These are phyloP conservation scores for Saccharomycopsis sp. DNA, from an alignment of 805 yeast genomes.

Conservation along the genomic window DNA sequence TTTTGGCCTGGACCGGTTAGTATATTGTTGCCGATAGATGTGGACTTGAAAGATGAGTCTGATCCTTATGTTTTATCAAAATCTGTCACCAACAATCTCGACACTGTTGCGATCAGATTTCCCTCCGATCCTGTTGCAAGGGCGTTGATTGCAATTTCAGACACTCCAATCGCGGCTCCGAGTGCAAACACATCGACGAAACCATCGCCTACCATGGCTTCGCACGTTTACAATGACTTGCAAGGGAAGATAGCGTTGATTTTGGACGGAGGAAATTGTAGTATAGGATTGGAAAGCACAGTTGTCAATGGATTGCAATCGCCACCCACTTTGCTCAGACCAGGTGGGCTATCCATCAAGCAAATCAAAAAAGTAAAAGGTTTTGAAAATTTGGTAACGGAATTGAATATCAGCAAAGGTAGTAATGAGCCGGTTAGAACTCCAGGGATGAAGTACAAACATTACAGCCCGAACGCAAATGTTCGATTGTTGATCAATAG, in stretches of 20 bases:
- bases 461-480: slow-evolving; percentile 84
- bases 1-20: slow-evolving; percentile 98
- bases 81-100: slow-evolving; percentile 77
- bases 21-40: slow-evolving; percentile 57
- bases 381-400: slow-evolving; percentile 17
- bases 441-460: slow-evolving; percentile 97
- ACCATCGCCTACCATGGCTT: slow-evolving; percentile 87
- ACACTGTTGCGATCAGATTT: slow-evolving; percentile 85
- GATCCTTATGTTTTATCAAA: slow-evolving; percentile 42
- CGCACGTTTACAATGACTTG: slow-evolving; percentile 76
- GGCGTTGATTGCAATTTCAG: slow-evolving; percentile 75
- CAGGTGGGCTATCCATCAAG: slow-evolving; percentile 88
- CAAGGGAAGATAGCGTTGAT: slow-evolving; percentile 73
- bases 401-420: slow-evolving; percentile 36
- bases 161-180: slow-evolving; percentile 93
- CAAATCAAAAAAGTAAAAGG: slow-evolving; percentile 64
- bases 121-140: slow-evolving; percentile 86
- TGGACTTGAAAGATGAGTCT: slow-evolving; percentile 21
- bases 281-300: slow-evolving; percentile 89
- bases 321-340: slow-evolving; percentile 86
- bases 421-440: slow-evolving; percentile 73
- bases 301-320: slow-evolving; percentile 80
- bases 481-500: slow-evolving; percentile 50
- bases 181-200: slow-evolving; percentile 94
- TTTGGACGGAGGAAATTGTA: slow-evolving; percentile 82